Evolutionary conservation across 257 asterid species (phyloP), one percentile per base, ranked within the genome.

Genomic region (Capsicum rhomboideum): DNA sequence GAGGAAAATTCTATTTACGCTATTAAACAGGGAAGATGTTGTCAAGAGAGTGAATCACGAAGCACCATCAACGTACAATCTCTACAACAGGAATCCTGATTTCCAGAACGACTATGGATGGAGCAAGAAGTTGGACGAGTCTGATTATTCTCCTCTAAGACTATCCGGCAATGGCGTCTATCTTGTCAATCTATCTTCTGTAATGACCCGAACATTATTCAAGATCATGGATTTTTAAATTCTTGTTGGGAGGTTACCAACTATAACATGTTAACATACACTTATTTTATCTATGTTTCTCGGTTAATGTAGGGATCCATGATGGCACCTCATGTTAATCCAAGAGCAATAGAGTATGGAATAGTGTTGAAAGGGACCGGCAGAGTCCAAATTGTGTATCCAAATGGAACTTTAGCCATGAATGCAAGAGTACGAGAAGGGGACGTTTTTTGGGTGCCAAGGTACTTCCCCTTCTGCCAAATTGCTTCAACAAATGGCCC

Each of bases 261-360:
- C n/a, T n/a, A n/a, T n/a, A n/a, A n/a, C n/a, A n/a, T n/a, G n/a
- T n/a, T n/a, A n/a, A n/a, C n/a, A n/a, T n/a, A n/a, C n/a, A n/a
- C n/a, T n/a, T n/a, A n/a, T 18, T 69, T 69, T 69, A 69, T 69
- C 53, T 0, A 37, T 69, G 31, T n/a, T 40, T 69, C 1, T 10
- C 40, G 29, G 55, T 10, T 40, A 42, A 29, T 86, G 86, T 78
- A 96, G 98, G 98, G 99, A 72, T 90, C 99, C 26, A 93, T 96
- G 98, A 88, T 96, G 97, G 99, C 98, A 44, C 99, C 99, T 1
- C 99, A 96, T 58, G 75, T 92, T 50, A 96, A 96, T 67, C 98
- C 98, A 52, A 87, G 86, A 64, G 98, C 98, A 74, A 88, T 89
- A 0, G 98, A 94, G 87, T 92, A 87, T 2, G 99, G 98, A 8